Evolutionary conservation across 306 rosid genomes (phyloP), one percentile per base, ranked within the genome.

Genomic region (Vicia villosa): DNA sequence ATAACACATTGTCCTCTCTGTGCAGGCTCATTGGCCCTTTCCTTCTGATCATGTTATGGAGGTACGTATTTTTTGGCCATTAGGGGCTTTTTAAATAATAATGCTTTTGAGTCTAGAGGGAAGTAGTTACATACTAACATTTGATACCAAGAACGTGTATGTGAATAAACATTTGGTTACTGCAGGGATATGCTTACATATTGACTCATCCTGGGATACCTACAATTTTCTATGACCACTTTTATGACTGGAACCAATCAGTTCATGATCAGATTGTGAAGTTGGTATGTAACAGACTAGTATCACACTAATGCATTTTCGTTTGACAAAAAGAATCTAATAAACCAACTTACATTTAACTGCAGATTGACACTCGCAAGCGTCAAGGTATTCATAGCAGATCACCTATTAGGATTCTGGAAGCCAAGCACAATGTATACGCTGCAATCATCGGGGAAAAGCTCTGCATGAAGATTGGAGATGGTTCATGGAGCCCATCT

Each of bases 1-100:
- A 59, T 43, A 42, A 63, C 26, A 7, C 26, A 24, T 68, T 68
- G 22, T 19, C 32, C 5, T 71, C 70, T 63, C 10, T 68, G 10
- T 83, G 87, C 89, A 94, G 97, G 98, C 87, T 87, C 96, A 94
- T 81, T 94, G 97, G 94, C 97, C 96, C 30, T 90, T 90, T 69
- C 90, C 95, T 24, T 75, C 86, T 62, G 82, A 85, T 73, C 90
- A 90, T 82, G 47, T 90, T 24, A 84, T 90, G 97, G 96, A 94
- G 97, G 98, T 90, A 81, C 10, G 13, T 37, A 6, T 63, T 71
- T 32, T 63, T 46, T 45, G 19, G 42, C 13, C 19, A 42, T 55
- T 73, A 76, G 36, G 55, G 57, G 45, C 55, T 66, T 14, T 46
- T 62, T 46, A 62, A 28, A 58, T 56, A 56, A 30, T 50, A 43